Base-by-base conservation (phyloP, 2,329 filamentous ascomycete genomes). In the Aureobasidium zeae region DNA sequence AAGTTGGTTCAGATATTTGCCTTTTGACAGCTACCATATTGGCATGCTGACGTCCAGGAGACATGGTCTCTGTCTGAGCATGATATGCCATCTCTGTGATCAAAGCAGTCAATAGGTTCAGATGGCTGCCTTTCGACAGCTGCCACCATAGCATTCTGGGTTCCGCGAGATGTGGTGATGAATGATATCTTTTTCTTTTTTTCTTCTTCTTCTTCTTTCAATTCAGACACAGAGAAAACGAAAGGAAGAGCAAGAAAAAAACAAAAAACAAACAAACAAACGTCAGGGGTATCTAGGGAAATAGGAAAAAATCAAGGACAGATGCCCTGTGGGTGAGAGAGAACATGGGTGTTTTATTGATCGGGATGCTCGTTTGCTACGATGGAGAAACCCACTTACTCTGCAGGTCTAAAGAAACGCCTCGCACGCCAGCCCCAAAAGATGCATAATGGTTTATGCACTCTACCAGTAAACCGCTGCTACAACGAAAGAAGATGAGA, bases 341-440 rank as follows among this genome's bases (percentile, higher is more conserved):
- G 21, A 42, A 34, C 29, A 43, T 41, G 20, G 19, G 22, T 5
- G 13, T 15, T 43, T 41, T 25, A 38, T 38, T 33, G 6, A n/a
- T n/a, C n/a, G n/a, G n/a, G n/a, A 25, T 15, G 25, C 26, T 34
- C n/a, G 11, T 20, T 42, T 17, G 13, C 39, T 43, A 43, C 30
- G 39, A n/a, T n/a, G 33, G 22, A 42, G 29, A 41, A 41, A 41
- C 20, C 37, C 37, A 43, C 39, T 43, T 43, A 43, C 39, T 43
- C 34, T 34, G 37, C 37, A 43, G 39, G 39, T 43, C 39, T 43
- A 43, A n/a, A 33, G 39, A 34, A 41, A 43, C 39, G 39, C 39
- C 39, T 43, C 39, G 39, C 39, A 43, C 15, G 21, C 30, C 20
- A 8, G 21, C 12, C 39, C 39, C 30, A 34, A n/a, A 32, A 41